Conservation (phyloP, 228 moss, liverwort and hornwort genomes). For the Sphagnum fallax region DNA sequence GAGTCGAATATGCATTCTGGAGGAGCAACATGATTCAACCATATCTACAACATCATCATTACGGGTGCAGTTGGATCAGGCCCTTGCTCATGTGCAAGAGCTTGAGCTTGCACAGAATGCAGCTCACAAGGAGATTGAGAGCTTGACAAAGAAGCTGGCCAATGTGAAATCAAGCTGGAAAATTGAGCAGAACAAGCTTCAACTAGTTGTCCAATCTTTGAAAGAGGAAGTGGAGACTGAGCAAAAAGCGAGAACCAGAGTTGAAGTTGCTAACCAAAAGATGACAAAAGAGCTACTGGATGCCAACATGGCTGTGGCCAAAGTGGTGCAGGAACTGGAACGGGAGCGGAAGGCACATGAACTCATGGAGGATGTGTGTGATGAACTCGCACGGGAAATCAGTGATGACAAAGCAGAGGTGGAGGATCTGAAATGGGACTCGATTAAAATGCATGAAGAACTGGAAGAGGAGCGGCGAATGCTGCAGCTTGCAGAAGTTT, state of each 20-base stretch:
- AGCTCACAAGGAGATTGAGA: constrained; percentile 63
- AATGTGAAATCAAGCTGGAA: constrained; percentile 70
- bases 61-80: constrained; percentile 63
- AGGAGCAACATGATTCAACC: constrained; percentile 64
- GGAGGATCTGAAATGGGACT: constrained; percentile 81
- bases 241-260: constrained; percentile 66
- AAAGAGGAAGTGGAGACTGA: constrained; percentile 85
- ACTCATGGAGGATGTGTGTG: constrained; percentile 98
- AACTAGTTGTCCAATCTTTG: constrained; percentile 48
- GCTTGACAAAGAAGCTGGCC: constrained; percentile 50
- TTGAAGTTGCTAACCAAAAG: constrained; percentile 79
- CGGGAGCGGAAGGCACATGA: constrained; percentile 74
- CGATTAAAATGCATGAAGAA: constrained; percentile 75
- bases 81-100: constrained; percentile 62
- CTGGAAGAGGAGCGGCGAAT: constrained; percentile 96
- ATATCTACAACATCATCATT: constrained; percentile 43
- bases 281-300: constrained; percentile 88
- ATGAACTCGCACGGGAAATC: constrained; percentile 91
- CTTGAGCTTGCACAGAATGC: constrained; percentile 73
- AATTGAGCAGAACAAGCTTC: constrained; percentile 75
- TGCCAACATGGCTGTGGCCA: constrained; percentile 72
- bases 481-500: constrained; percentile 95
- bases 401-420: constrained; percentile 90
- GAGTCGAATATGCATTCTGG: constrained; percentile 62
- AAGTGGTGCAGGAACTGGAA: constrained; percentile 86